These are phyloP conservation scores for Lachnellula subtilissima DNA, from an alignment of 2,329 filamentous ascomycete genomes.

Conservation along the genomic window DNA sequence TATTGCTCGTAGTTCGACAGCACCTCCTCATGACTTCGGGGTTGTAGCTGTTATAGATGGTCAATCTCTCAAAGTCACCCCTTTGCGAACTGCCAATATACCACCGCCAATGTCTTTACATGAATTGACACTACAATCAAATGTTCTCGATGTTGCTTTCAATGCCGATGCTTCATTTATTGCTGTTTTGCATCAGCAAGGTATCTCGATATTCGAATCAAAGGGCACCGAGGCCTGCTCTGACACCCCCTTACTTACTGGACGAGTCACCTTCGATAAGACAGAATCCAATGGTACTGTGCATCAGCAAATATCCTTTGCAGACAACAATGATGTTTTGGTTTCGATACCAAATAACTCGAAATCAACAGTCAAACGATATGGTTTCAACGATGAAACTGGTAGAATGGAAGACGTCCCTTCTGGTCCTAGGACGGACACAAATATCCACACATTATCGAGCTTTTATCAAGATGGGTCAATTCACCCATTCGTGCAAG, in stretches of 20 bases:
- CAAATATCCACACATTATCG: constrained; percentile 21
- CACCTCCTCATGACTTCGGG: constrained; percentile 70
- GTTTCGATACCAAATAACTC: constrained; percentile 15
- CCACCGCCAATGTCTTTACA: constrained; percentile 90
- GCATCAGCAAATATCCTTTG: constrained; percentile 28
- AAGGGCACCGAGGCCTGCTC: constrained; percentile 54
- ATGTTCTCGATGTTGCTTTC: constrained; percentile 71
- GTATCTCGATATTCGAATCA: constrained; percentile 67
- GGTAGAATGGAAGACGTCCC: constrained; percentile 24
- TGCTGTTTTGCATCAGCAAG: constrained; percentile 64
- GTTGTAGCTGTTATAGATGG: constrained; percentile 83
- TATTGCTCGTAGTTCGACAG: constrained; percentile 63
- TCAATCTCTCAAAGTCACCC: constrained; percentile 72
- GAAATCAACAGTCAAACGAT: constrained; percentile 19
- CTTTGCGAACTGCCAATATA: constrained; percentile 75
- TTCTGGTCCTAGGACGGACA: constrained; percentile 5
- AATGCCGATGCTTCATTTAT: constrained; percentile 59
- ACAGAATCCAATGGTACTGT: constrained; percentile 11
- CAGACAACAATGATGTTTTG: constrained; percentile 19
- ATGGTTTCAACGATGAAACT: constrained; percentile 25
- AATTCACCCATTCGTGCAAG: constrained; percentile 26
- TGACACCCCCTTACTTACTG: constrained; percentile 39
- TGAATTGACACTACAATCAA: constrained; percentile 59
- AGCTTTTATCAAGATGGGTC: constrained; percentile 21
- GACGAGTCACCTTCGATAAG: constrained; percentile 37